Conservation (phyloP, 2,329 filamentous ascomycete species). For the Fusarium vanettenii region DNA sequence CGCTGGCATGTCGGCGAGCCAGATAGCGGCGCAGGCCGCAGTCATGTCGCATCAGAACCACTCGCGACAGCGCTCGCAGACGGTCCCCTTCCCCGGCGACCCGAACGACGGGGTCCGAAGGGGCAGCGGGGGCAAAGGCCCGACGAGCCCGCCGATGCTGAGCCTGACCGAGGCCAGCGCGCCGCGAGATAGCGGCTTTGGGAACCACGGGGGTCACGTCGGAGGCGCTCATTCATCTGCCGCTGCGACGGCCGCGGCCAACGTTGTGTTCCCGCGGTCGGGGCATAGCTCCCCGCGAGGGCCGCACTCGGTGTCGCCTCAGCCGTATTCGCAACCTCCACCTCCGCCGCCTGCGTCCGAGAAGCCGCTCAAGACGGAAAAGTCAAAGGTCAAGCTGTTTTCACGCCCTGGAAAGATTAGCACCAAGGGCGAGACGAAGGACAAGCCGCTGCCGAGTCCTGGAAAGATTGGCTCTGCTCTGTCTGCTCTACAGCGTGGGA, state of each 20-base stretch:
- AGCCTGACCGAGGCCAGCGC: slow-evolving; percentile 74
- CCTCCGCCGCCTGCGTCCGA: slow-evolving; percentile 59
- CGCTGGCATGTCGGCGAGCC: slow-evolving; percentile 70
- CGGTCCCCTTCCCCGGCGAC: slow-evolving; percentile 69
- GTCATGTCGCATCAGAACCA: slow-evolving; percentile 72
- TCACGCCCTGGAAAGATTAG: slow-evolving; percentile 81
- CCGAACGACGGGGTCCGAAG: slow-evolving; percentile 58
- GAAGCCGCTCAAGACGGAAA: slow-evolving; percentile 72
- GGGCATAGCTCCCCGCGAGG: slow-evolving; percentile 63
- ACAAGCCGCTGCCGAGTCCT: slow-evolving; percentile 78
- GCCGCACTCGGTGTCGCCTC: slow-evolving; percentile 47
- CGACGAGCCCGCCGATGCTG: slow-evolving; percentile 70
- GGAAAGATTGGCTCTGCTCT: slow-evolving; percentile 76
- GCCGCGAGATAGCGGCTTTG: slow-evolving; percentile 67
- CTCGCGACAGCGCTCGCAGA: slow-evolving; percentile 77
- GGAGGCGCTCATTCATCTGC: slow-evolving; percentile 70
- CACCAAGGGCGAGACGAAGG: slow-evolving; percentile 74
- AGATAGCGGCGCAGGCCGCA: slow-evolving; percentile 83
- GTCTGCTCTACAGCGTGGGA: slow-evolving; percentile 72
- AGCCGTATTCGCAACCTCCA: slow-evolving; percentile 53
- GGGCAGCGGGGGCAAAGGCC: slow-evolving; percentile 58
- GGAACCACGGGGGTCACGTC: slow-evolving; percentile 57
- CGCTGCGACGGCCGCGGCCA: slow-evolving; percentile 77
- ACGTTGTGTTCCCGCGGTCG: slow-evolving; percentile 77
- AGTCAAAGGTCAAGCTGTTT: slow-evolving; percentile 85